Base-by-base conservation (phyloP, 805 yeast genomes). In the Saturnispora zaruensis region DNA sequence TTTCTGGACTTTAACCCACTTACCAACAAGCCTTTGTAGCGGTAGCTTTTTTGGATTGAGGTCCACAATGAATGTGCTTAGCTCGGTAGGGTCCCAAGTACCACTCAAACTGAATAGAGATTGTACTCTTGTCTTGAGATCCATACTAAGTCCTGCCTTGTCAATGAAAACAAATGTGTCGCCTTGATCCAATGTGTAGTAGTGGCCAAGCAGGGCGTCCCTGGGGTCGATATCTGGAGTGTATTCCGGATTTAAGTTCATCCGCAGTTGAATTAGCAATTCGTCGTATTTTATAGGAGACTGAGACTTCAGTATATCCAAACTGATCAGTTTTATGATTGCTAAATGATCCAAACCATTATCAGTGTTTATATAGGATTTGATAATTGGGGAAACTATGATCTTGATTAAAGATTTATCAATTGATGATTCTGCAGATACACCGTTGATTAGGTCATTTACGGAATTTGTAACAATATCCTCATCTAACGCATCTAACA, bases 181-280 rank as follows among this genome's bases (percentile, higher is more conserved):
- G 21, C 53, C 51, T 6, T 38, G 36, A 5, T 49, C 50, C 1
- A 33, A n/a, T 14, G 49, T 28, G 25, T 46, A 56, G 59, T 66
- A 83, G 57, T 73, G 21, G 3, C 64, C 67, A 3, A 25, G 41
- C 4, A 77, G 65, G 3, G 66, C 60, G 14, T 84, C 54, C 50
- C 80, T 82, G 14, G 85, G 69, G 18, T 82, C 75, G 40, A 82
- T 75, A 45, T 76, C 79, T 1, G 67, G 67, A 24, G 56, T 56
- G 47, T 65, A 65, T 43, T 67, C 79, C 75, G 63, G 78, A 75
- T 93, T 90, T 40, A 86, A 70, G 5, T 74, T 67, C 1, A 81
- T 69, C 57, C 80, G 78, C 81, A 90, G 78, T 47, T 75, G 74
- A 45, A 84, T 72, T 52, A 81, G 58, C 58, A 88, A 78, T 51